Evolutionary conservation across 208 protist genomes (phyloP).

Genomic region (Acanthamoeba sp.): DNA sequence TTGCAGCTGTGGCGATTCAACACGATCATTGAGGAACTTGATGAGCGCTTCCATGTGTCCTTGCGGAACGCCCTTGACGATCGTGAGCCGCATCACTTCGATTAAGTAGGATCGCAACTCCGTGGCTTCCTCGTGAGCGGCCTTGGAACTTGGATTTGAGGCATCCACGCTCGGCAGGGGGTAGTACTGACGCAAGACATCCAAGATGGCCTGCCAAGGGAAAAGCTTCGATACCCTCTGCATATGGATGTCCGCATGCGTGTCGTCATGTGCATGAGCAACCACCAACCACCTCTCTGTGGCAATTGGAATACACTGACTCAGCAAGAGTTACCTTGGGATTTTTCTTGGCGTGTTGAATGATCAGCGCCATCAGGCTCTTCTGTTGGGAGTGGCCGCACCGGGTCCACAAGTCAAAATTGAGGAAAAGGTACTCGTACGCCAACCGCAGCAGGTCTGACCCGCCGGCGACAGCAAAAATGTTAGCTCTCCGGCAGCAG

Average conservation of each 20-base stretch:
- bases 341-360: conserved; percentile 61
- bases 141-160: background rate
- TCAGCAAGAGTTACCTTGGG: conserved; percentile 19
- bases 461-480: too few species aligned
- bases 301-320: too few species aligned
- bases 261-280: background rate
- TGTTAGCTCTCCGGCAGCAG: too few species aligned
- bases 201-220: conserved; percentile 2
- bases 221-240: conserved; percentile 49
- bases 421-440: conserved; percentile 50
- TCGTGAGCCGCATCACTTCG: conserved; percentile 40
- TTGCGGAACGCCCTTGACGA: conserved; percentile 10
- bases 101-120: conserved; percentile 26
- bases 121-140: conserved; percentile 8
- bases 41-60: conserved; percentile 41
- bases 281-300: too few species aligned
- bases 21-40: conserved; percentile 28
- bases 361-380: conserved; percentile 24
- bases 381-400: conserved; percentile 46
- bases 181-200: conserved; percentile 46
- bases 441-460: conserved; percentile 23
- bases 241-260: background rate
- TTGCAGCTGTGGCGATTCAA: conserved; percentile 1
- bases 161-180: background rate
- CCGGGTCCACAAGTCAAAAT: conserved; percentile 53